Evolutionary conservation across 2,329 filamentous ascomycete genomes (phyloP).

Genomic region (Scedosporium minutisporum): DNA sequence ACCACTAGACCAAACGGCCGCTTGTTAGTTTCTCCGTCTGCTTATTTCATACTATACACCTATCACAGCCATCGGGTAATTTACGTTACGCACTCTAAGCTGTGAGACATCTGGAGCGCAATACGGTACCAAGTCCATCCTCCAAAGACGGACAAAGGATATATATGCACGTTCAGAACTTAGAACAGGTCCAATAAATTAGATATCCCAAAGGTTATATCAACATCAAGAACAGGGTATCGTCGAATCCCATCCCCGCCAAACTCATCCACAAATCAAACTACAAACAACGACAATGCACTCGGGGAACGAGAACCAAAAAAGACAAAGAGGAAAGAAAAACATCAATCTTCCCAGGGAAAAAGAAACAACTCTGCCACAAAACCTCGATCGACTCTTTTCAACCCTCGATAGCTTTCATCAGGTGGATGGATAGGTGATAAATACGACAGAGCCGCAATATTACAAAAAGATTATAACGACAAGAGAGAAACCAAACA

Average conservation of each 20-base stretch:
- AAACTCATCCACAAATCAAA: neutral
- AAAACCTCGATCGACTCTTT: too few relatives aligned
- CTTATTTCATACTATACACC: neutral
- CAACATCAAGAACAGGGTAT: neutral
- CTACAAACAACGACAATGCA: neutral
- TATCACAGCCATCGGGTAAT: neutral
- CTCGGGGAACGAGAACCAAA: neutral
- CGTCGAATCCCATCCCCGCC: neutral
- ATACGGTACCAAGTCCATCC: too few relatives aligned
- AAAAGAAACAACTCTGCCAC: neutral
- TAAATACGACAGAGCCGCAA: neutral
- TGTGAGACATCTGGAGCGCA: too few relatives aligned
- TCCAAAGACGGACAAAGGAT: too few relatives aligned
- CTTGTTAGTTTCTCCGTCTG: neutral
- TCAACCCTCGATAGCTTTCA: too few relatives aligned
- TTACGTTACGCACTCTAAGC: too few relatives aligned
- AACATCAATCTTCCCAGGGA: neutral
- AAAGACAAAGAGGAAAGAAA: neutral
- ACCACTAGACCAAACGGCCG: slow-evolving; percentile 7
- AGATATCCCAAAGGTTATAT: neutral
- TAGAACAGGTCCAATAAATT: neutral
- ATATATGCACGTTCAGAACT: neutral
- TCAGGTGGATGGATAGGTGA: neutral
- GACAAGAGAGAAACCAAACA: neutral
- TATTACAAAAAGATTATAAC: neutral